Conservation (phyloP, 495 filamentous ascomycete genomes). For the Penicillium dipodomyicola region DNA sequence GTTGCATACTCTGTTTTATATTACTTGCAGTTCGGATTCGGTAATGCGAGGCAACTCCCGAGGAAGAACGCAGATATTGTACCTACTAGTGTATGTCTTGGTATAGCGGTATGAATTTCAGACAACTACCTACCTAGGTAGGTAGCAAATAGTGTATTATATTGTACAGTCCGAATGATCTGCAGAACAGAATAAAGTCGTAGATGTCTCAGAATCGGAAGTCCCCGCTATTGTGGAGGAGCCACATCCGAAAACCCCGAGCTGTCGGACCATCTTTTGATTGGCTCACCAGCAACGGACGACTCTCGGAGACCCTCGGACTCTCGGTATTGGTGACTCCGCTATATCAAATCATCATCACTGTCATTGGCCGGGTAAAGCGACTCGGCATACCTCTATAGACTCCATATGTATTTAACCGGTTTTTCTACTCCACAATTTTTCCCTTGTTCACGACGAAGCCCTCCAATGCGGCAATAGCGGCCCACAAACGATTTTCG, state of each 20-base stretch:
- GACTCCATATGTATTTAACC: background rate
- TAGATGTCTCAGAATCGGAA: background rate
- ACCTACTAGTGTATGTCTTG: background rate
- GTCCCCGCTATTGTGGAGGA: background rate
- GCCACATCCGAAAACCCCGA: constrained; percentile 19
- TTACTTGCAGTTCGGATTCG: background rate
- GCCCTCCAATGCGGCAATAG: constrained; percentile 77
- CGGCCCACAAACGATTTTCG: constrained; percentile 91
- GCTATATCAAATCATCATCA: constrained; percentile 12
- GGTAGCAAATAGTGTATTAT: background rate
- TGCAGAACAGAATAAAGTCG: background rate
- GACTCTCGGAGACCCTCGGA: background rate
- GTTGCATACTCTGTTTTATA: background rate
- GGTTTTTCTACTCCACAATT: constrained; percentile 46
- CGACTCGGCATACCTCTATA: background rate
- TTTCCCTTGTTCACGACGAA: constrained; percentile 91
- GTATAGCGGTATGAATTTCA: background rate
- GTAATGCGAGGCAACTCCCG: background rate
- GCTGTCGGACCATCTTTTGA: background rate
- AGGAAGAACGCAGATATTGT: background rate
- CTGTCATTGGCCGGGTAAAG: constrained; percentile 11
- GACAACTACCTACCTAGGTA: background rate
- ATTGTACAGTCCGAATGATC: background rate
- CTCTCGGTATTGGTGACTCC: background rate
- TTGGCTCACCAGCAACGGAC: constrained; percentile 3